Percentiles rank a stretch among this genome's conserved stretches.
These are phyloP conservation scores for Guadua angustifolia DNA, from an alignment of 176 grass and related monocot genomes.

Conservation along the genomic window DNA sequence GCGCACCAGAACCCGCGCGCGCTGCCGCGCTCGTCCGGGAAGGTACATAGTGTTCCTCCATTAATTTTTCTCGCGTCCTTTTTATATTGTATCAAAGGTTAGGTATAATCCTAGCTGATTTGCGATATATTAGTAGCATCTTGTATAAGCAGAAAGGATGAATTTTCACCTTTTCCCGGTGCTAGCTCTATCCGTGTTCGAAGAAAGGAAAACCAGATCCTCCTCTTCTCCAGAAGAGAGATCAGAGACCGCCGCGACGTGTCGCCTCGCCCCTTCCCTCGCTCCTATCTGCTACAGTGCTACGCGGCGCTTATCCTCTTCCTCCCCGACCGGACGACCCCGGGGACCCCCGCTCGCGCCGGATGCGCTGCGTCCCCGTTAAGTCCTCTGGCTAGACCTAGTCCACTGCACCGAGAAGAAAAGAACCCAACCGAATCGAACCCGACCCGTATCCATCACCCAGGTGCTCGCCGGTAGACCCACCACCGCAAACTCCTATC, in stretches of 20 bases:
- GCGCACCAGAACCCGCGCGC: too few species aligned
- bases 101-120: too few species aligned
- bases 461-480: too few species aligned
- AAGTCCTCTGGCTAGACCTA: too few species aligned
- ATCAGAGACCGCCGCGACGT: neutral
- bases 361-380: neutral
- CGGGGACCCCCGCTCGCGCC: neutral
- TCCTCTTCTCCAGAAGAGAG: neutral
- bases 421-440: too few species aligned
- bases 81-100: too few species aligned
- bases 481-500: neutral
- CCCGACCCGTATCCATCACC: too few species aligned
- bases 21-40: too few species aligned
- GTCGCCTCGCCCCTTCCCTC: neutral
- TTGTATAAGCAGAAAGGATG: neutral
- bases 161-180: neutral
- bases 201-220: neutral
- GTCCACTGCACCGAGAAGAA: too few species aligned
- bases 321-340: too few species aligned
- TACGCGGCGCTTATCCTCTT: neutral
- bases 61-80: neutral
- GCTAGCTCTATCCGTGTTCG: neutral
- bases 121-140: neutral
- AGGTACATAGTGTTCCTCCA: too few species aligned
- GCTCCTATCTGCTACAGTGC: neutral